A percentile compares a stretch with the other conserved stretches of the same genome.
Evolutionary conservation across 1,284 basidiomycete species (phyloP).

Genomic region (Pseudozyma sp.): DNA sequence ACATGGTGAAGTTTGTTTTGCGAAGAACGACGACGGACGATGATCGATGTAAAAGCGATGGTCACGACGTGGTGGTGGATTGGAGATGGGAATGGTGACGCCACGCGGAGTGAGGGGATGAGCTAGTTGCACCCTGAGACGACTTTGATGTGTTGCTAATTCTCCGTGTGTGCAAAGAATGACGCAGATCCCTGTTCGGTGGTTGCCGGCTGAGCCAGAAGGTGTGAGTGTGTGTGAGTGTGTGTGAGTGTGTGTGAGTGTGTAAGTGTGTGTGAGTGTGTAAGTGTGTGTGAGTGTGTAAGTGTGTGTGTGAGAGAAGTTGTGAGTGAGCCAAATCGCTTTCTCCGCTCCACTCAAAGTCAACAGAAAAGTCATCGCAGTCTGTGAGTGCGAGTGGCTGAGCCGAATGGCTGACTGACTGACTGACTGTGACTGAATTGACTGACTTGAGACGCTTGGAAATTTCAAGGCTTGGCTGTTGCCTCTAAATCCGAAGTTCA

Average conservation of each 20-base stretch:
- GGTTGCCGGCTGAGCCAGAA: conserved; percentile 11
- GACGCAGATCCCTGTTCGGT: conserved; percentile 24
- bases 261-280: neutral
- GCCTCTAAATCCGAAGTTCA: conserved; percentile 25
- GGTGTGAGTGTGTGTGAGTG: too few relatives aligned
- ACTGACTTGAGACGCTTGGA: too few relatives aligned
- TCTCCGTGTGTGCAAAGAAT: conserved; percentile 4
- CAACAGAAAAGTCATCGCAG: neutral
- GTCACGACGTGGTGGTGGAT: conserved; percentile 12
- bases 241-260: neutral
- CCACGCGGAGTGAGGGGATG: neutral
- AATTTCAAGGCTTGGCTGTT: neutral
- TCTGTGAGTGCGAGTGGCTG: neutral
- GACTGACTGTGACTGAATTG: neutral
- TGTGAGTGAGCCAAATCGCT: neutral
- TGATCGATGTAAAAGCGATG: neutral
- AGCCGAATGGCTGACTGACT: neutral
- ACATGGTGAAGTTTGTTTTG: conserved; percentile 5
- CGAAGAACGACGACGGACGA: too few relatives aligned
- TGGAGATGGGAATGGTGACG: neutral
- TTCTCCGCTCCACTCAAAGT: neutral
- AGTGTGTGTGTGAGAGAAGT: neutral
- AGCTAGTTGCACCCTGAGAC: conserved; percentile 1
- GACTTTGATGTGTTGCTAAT: neutral
- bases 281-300: neutral